Evolutionary conservation across 257 asterid genomes (phyloP).

Genomic region (Nicotiana tomentosiformis): DNA sequence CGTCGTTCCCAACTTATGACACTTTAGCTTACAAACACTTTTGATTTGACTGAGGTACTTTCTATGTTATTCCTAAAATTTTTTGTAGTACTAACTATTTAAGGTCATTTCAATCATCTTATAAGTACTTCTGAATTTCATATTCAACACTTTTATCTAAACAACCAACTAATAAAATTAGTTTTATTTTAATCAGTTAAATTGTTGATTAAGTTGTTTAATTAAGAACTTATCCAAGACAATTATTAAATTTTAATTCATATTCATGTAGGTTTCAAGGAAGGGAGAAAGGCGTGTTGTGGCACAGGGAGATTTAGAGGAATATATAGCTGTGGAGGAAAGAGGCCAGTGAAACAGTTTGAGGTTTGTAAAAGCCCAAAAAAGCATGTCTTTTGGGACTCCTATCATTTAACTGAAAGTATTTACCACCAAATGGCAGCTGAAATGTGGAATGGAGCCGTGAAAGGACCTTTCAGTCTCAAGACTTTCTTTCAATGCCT

Average conservation of each 20-base stretch:
- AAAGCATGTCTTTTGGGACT: conserved; percentile 25
- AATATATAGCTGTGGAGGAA: conserved; percentile 32
- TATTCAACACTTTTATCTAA: background rate
- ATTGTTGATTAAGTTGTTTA: background rate
- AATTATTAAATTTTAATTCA: too few species aligned
- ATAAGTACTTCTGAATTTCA: too few species aligned
- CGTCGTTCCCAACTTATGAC: too few species aligned
- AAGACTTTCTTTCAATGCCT: conserved; percentile 2
- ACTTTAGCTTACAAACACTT: background rate
- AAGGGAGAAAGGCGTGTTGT: conserved; percentile 32
- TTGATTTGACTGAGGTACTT: background rate
- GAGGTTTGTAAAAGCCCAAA: conserved; percentile 27
- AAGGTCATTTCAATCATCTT: too few species aligned
- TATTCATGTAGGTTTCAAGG: conserved; percentile 19
- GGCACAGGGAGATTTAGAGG: conserved; percentile 29
- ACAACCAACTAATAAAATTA: background rate
- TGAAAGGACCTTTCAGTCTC: background rate
- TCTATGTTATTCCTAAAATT: too few species aligned
- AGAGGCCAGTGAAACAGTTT: conserved; percentile 15
- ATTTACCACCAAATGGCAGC: conserved; percentile 25
- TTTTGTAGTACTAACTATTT: background rate
- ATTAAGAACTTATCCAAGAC: background rate
- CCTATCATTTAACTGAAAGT: conserved; percentile 26
- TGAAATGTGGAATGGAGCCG: conserved; percentile 24
- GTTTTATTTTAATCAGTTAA: background rate